Evolutionary conservation across 371 early-diverging fungal species (phyloP).

Genomic region (Neoconidiobolus thromboides): DNA sequence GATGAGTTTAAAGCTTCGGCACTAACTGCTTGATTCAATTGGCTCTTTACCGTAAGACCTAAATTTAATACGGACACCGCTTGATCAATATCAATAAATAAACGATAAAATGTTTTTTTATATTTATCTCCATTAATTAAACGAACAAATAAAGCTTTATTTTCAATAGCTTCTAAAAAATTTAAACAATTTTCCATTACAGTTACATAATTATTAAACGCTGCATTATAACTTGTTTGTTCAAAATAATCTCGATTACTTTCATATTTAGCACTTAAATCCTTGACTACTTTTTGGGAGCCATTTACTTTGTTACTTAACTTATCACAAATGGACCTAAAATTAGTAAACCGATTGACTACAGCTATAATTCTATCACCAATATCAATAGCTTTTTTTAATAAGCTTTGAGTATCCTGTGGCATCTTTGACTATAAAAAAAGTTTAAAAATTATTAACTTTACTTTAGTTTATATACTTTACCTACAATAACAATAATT

Average conservation of each 20-base stretch:
- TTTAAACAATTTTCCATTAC: not conserved
- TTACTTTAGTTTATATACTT: too few relatives aligned
- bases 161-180: not conserved
- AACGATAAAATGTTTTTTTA: constrained; percentile 3
- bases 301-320: not conserved
- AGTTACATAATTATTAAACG: constrained; percentile 1
- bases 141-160: constrained; percentile 1
- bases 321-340: constrained; percentile 1
- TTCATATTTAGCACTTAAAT: constrained; percentile 1
- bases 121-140: constrained; percentile 4
- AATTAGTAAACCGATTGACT: not conserved
- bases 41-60: not conserved
- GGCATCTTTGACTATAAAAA: not conserved
- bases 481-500: too few relatives aligned
- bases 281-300: not conserved
- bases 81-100: constrained; percentile 7
- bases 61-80: not conserved
- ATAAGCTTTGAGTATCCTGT: not conserved
- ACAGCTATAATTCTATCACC: not conserved
- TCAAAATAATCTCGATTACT: not conserved
- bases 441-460: too few relatives aligned
- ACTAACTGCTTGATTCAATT: not conserved
- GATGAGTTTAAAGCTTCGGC: not conserved
- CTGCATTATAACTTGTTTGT: not conserved
- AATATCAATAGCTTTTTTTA: not conserved